Evolutionary conservation across 2,329 filamentous ascomycete species (phyloP).

Genomic region (Penicillium sp.): DNA sequence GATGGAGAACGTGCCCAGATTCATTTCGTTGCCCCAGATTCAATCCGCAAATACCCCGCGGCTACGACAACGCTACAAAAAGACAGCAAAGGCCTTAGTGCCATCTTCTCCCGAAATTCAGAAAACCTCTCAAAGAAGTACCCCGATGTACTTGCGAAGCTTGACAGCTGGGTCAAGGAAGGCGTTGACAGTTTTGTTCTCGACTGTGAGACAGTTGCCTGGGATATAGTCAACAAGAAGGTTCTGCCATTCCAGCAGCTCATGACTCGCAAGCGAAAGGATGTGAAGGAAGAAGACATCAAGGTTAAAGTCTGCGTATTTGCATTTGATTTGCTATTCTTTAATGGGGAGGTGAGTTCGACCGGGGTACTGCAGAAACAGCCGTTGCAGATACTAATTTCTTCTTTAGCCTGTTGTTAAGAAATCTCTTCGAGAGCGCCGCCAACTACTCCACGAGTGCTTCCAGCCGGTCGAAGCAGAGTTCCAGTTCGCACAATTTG

Average conservation of each 20-base stretch:
- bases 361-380: neutral
- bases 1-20: constrained; percentile 98
- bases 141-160: constrained; percentile 87
- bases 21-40: constrained; percentile 88
- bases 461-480: constrained; percentile 85
- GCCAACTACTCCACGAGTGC: constrained; percentile 72
- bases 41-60: constrained; percentile 69
- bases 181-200: constrained; percentile 94
- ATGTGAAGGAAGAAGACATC: constrained; percentile 92
- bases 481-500: constrained; percentile 85
- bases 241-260: constrained; percentile 96
- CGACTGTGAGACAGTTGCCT: constrained; percentile 97
- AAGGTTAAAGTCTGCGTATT: constrained; percentile 98
- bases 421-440: constrained; percentile 81
- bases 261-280: constrained; percentile 97
- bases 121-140: constrained; percentile 98
- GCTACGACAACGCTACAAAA: constrained; percentile 67
- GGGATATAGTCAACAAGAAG: constrained; percentile 94
- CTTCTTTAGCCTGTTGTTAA: constrained; percentile 70
- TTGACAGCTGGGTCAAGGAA: constrained; percentile 85
- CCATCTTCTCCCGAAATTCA: constrained; percentile 96
- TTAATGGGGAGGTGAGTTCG: constrained; percentile 74
- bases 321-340: constrained; percentile 90
- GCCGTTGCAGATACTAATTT: neutral
- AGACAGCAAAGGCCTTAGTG: constrained; percentile 72